Conservation (phyloP, 805 yeast species). For the Candida methanosorbosa region DNA sequence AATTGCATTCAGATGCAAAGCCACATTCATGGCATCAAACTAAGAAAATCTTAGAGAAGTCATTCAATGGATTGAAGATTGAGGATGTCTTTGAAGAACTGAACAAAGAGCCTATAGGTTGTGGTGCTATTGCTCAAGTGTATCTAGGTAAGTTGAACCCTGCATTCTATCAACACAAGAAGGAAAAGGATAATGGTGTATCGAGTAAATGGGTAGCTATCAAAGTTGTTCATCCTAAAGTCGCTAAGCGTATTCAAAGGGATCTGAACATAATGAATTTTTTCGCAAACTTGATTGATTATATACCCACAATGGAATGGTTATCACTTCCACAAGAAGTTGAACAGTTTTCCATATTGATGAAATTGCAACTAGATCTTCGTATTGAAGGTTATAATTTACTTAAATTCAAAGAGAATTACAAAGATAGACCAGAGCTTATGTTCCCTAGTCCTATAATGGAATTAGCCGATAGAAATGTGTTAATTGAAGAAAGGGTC, state of each 20-base stretch:
- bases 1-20: constrained; percentile 75
- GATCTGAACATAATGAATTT: constrained; percentile 79
- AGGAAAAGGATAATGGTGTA: constrained; percentile 8
- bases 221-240: constrained; percentile 88
- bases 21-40: constrained; percentile 64
- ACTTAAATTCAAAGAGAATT: constrained; percentile 61
- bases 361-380: constrained; percentile 84
- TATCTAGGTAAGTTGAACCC: constrained; percentile 59
- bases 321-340: constrained; percentile 91
- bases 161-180: constrained; percentile 7
- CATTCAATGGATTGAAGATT: constrained; percentile 45
- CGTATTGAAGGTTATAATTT: constrained; percentile 85
- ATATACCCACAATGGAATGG: constrained; percentile 96
- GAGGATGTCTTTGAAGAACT: constrained; percentile 80
- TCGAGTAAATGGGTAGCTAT: constrained; percentile 65
- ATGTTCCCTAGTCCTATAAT: constrained; percentile 76
- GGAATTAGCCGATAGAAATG: constrained; percentile 54
- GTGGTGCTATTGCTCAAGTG: constrained; percentile 99
- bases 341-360: constrained; percentile 73
- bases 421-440: constrained; percentile 46
- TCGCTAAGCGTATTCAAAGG: constrained; percentile 59
- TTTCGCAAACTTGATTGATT: constrained; percentile 63
- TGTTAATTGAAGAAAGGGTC: constrained; percentile 79
- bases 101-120: constrained; percentile 71
- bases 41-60: constrained; percentile 42